phyloP scores from a whole-genome alignment of 2,329 filamentous ascomycete genomes.

The Botryosphaeria dothidea region DNA sequence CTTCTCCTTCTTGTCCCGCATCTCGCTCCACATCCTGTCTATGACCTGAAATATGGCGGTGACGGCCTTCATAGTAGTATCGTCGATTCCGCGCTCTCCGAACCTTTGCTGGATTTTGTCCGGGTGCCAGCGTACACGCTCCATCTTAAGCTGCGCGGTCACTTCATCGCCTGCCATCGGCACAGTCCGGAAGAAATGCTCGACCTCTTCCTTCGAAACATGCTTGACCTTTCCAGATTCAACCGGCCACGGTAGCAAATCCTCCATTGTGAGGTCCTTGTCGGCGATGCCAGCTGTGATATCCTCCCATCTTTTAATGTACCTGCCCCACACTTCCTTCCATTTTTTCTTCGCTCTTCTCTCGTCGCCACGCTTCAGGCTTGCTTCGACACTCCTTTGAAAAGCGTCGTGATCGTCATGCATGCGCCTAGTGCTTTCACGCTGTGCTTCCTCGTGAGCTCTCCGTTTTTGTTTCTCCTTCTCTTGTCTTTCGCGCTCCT shows the following conservation, averaged over 20 bases:
- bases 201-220: constrained; percentile 61
- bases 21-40: constrained; percentile 76
- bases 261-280: constrained; percentile 3
- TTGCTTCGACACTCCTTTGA: constrained; percentile 67
- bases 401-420: constrained; percentile 52
- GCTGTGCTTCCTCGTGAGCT: constrained; percentile 43
- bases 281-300: constrained; percentile 37
- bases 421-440: constrained; percentile 31
- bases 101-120: constrained; percentile 95
- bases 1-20: constrained; percentile 40
- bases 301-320: constrained; percentile 64
- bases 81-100: constrained; percentile 65
- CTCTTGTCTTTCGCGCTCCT: constrained; percentile 68
- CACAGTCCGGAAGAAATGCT: constrained; percentile 68
- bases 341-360: constrained; percentile 60
- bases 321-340: constrained; percentile 64
- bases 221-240: constrained; percentile 59
- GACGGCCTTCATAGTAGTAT: constrained; percentile 71
- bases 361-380: constrained; percentile 66
- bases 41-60: constrained; percentile 92
- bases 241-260: constrained; percentile 71
- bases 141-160: constrained; percentile 67
- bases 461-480: constrained; percentile 49
- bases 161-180: constrained; percentile 43
- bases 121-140: constrained; percentile 93